Percentiles rank a stretch among this genome's conserved stretches.
phyloP scores from a whole-genome alignment of 2,329 filamentous ascomycete genomes.

The Fusarium ramigenum region DNA sequence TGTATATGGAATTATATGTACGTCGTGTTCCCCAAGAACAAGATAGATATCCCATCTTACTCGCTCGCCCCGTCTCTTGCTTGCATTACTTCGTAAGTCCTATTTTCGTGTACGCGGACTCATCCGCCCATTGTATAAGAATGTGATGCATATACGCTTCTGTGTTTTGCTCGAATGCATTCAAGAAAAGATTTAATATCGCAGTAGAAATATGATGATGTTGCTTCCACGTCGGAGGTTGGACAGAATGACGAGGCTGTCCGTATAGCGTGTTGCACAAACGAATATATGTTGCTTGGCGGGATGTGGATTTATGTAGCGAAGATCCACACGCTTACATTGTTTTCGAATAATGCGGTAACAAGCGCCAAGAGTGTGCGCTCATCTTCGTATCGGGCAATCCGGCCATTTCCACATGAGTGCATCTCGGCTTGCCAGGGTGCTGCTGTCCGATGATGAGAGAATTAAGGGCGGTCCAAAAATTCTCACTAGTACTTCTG shows the following conservation, averaged over 20 bases:
- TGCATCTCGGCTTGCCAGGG: neutral
- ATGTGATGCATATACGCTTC: slow-evolving; percentile 12
- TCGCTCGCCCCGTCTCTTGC: slow-evolving; percentile 8
- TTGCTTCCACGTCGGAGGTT: neutral
- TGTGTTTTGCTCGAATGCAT: neutral
- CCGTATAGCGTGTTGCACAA: neutral
- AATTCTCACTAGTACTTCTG: neutral
- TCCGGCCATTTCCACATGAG: neutral
- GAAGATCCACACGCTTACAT: neutral
- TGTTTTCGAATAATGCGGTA: neutral
- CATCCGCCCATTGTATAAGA: slow-evolving; percentile 8
- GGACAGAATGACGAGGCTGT: neutral
- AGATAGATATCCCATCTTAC: slow-evolving; percentile 11
- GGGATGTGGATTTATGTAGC: neutral
- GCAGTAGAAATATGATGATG: slow-evolving; percentile 6
- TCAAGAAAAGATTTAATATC: slow-evolving; percentile 6
- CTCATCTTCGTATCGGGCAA: neutral
- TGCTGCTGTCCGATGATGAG: neutral
- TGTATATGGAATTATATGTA: slow-evolving; percentile 35
- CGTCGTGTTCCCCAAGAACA: slow-evolving; percentile 9
- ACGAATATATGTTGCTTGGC: neutral
- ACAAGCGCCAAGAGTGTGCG: neutral
- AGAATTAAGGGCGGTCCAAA: neutral
- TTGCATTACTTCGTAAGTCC: slow-evolving; percentile 36
- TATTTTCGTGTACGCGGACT: slow-evolving; percentile 28